Percentiles rank a stretch among this genome's conserved stretches.
phyloP scores from a whole-genome alignment of 768 basidiomycete genomes.

The Suillus subaureus region DNA sequence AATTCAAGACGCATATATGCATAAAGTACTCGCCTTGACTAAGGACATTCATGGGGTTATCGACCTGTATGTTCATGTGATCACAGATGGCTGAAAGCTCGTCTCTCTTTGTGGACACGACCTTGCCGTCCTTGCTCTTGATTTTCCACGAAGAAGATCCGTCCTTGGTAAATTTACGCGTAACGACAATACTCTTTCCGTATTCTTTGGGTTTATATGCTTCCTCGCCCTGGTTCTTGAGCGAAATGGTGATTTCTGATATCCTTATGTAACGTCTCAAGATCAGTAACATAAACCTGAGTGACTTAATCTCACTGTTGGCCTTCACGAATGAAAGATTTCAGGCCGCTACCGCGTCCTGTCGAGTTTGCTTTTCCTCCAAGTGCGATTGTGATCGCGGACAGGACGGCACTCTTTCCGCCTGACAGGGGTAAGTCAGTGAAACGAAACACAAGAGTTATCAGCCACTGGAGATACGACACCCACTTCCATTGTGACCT shows the following conservation, averaged over 20 bases:
- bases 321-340: slow-evolving; percentile 84
- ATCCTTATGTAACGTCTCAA: slow-evolving; percentile 41
- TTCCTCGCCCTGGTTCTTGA: slow-evolving; percentile 92
- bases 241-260: slow-evolving; percentile 73
- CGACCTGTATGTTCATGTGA: slow-evolving; percentile 96
- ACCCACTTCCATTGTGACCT: slow-evolving; percentile 94
- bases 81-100: slow-evolving; percentile 89
- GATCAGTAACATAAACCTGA: slow-evolving; percentile 5
- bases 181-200: slow-evolving; percentile 82
- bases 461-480: not conserved
- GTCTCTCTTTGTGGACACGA: slow-evolving; percentile 76
- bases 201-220: slow-evolving; percentile 87
- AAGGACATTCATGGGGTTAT: slow-evolving; percentile 94
- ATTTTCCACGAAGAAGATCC: slow-evolving; percentile 85
- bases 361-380: slow-evolving; percentile 94
- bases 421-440: slow-evolving; percentile 48
- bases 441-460: not conserved
- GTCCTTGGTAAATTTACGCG: slow-evolving; percentile 76
- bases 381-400: slow-evolving; percentile 89
- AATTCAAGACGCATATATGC: not conserved
- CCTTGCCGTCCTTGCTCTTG: slow-evolving; percentile 62
- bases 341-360: slow-evolving; percentile 83
- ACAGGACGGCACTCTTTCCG: slow-evolving; percentile 93
- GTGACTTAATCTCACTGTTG: slow-evolving; percentile 56
- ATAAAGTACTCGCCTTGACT: slow-evolving; percentile 62